phyloP scores from a whole-genome alignment of 805 yeast species.

The Candida saitoana region DNA sequence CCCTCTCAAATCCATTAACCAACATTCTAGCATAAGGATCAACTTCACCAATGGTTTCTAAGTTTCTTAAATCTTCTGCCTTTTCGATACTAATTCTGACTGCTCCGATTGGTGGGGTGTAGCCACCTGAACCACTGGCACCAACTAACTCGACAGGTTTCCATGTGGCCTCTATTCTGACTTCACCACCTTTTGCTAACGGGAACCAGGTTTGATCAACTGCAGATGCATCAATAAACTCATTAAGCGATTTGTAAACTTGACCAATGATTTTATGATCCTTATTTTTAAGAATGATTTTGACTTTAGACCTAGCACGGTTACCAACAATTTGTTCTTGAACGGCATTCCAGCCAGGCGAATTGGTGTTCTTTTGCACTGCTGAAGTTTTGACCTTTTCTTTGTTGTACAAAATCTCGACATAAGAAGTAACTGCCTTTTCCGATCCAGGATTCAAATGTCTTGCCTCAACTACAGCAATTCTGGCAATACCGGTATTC shows the following conservation, averaged over 20 bases:
- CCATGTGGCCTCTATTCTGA: conserved; percentile 71
- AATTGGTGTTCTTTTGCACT: conserved; percentile 54
- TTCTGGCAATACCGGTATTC: conserved; percentile 84
- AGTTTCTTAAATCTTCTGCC: conserved; percentile 73
- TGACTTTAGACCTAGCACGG: conserved; percentile 65
- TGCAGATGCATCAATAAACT: conserved; percentile 71
- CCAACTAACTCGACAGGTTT: conserved; percentile 74
- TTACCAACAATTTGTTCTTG: conserved; percentile 68
- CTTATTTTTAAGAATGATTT: conserved; percentile 58
- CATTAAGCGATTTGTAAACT: conserved; percentile 52
- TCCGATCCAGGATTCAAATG: conserved; percentile 43
- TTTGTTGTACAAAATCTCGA: conserved; percentile 66
- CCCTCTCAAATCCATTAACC: conserved; percentile 70
- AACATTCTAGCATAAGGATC: conserved; percentile 87
- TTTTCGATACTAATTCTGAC: conserved; percentile 66
- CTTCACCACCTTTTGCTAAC: conserved; percentile 69
- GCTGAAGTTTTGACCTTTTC: conserved; percentile 56
- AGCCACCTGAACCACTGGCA: conserved; percentile 70
- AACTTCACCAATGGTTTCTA: conserved; percentile 84
- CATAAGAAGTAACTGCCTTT: conserved; percentile 53
- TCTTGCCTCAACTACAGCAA: conserved; percentile 65
- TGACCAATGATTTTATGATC: conserved; percentile 57
- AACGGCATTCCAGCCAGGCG: conserved; percentile 62
- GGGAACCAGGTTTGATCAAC: conserved; percentile 78
- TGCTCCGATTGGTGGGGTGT: conserved; percentile 93